Evolutionary conservation across 371 early-diverging fungal species (phyloP).

Genomic region (Globomyces sp.): DNA sequence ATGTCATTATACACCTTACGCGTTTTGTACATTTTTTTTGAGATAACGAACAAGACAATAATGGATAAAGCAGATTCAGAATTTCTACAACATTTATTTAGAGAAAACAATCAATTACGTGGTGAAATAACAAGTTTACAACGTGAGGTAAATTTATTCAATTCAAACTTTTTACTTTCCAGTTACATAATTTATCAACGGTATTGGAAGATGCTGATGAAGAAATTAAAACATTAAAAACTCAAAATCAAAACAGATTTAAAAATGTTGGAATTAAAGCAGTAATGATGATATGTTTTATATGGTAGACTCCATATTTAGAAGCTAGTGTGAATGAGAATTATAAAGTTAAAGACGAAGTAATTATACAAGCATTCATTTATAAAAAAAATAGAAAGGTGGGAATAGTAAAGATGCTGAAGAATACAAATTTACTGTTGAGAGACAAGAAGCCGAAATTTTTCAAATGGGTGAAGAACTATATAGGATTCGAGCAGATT

Average conservation of each 20-base stretch:
- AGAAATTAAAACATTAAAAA: not conserved
- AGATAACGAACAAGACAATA: not conserved
- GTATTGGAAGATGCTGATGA: not conserved
- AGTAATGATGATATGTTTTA: not conserved
- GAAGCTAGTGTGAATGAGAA: not conserved
- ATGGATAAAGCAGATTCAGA: conserved; percentile 54
- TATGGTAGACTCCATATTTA: not conserved
- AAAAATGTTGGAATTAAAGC: not conserved
- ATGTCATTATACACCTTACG: too few species aligned
- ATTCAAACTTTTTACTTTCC: not conserved
- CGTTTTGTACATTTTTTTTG: too few species aligned
- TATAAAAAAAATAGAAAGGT: conserved; percentile 2
- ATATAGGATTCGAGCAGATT: conserved; percentile 23
- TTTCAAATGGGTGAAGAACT: conserved; percentile 44
- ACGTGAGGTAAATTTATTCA: conserved; percentile 41
- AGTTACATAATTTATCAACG: conserved; percentile 6
- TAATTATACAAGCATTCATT: not conserved
- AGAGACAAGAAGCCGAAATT: conserved; percentile 43
- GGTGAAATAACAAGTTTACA: conserved; percentile 38
- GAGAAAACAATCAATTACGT: conserved; percentile 53
- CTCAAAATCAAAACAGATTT: not conserved
- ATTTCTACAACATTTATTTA: conserved; percentile 49
- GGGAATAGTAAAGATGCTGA: not conserved
- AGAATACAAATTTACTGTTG: conserved; percentile 33
- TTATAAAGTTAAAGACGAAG: conserved; percentile 1